Evolutionary conservation across 2,329 filamentous ascomycete species (phyloP), one percentile per base, ranked within the genome.

Genomic region (Pyricularia sp.): DNA sequence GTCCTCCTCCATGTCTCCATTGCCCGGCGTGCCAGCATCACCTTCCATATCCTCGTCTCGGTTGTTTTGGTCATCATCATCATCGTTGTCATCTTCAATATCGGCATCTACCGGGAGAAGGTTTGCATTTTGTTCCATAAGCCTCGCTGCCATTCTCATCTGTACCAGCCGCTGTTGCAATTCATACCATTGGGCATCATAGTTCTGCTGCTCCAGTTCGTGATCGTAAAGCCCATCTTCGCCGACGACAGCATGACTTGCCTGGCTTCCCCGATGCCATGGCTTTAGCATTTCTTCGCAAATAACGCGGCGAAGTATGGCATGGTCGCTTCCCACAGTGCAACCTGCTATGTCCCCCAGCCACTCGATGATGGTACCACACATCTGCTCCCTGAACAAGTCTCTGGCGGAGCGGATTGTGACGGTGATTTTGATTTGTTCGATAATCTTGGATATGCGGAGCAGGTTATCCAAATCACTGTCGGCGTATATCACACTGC

Each of bases 331-430:
- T 1, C 91, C 91, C 61, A 96, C 89, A 64, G 86, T 89, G 75
- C 93, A 97, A 33, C 92, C 92, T 8, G 92, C 85, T 71, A 99
- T 96, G 75, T 99, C 96, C 64, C 88, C 84, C 24, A 99, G 82
- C 96, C 96, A 99, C 71, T 97, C 93, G 64, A 99, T 89, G 67
- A 99, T 93, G 19, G 92, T 91, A n/a, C 90, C 92, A 71, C 93
- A 97, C 96, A 99, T 99, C 74, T 97, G 90, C 64, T 99, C 94
- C 66, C 94, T 85, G 77, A 97, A 99, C 0, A 92, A 97, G 76
- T 99, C 94, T 70, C 96, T 85, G 5, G 94, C 87, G 10, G 93
- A 96, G 60, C 94, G 86, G 67, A 99, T 92, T 0, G 94, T 99
- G 62, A 97, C 91, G 0, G 94, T 97, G 65, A 99, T 86, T 73